Base-by-base conservation (phyloP, 345 rosid genomes). In the Ceriops tagal region DNA sequence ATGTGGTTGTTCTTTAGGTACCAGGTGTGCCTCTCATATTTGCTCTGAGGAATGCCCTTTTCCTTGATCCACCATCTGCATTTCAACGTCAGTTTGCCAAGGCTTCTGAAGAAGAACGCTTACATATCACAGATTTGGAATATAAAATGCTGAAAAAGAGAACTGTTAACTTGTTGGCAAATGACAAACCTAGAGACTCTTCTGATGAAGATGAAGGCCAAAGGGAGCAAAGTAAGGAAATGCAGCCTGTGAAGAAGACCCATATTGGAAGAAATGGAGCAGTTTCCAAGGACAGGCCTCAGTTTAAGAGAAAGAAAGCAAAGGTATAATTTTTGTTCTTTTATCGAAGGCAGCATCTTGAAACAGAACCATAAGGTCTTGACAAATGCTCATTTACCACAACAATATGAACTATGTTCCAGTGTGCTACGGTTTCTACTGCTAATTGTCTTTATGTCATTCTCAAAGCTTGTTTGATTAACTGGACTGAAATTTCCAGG, bases 11-110 rank as follows among this genome's bases (percentile, higher is more conserved):
- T 63, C 18, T 78, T 73, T 83, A 95, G 99, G 83, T 90, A 37
- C 86, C 92, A 35, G 86, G 85, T 51, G 96, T 84, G 70, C 99
- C 99, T 61, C 86, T 89, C 66, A 62, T 95, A 70, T 92, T 64
- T 81, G 93, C 89, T 10, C 67, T 95, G 60, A 85, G 93, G 69
- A 92, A 89, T 62, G 75, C 85, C 56, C 87, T 95, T 60, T 87
- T 86, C 65, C 91, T 95, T 55, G 91, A 90, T 75, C 84, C 79
- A 71, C 98, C 96, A 26, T 92, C 99, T 65, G 69, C 84, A 65
- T 78, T 82, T 77, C 99, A 95, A 70, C 87, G 79, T 13, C 71
- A 84, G 69, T 84, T 81, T 34, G 88, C 82, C 63, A 85, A 86
- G 75, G 49, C 43, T 64, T 86, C 86, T 60, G 98, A 95, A 70